These are phyloP conservation scores for Lipomyces orientalis DNA, from an alignment of 805 yeast genomes.

Conservation along the genomic window DNA sequence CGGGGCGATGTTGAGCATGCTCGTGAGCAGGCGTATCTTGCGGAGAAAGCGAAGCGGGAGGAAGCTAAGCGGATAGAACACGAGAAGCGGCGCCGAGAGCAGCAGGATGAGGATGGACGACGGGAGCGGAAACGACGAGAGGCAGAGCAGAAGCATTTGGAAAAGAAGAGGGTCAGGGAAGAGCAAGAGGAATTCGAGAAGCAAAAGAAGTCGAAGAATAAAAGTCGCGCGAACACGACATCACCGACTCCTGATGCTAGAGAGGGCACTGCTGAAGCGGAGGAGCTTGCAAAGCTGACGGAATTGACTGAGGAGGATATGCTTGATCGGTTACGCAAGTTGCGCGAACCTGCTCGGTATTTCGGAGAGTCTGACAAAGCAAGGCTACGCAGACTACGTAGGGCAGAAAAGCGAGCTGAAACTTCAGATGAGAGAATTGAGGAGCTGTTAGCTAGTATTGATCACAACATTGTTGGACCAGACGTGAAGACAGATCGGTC, in stretches of 20 bases:
- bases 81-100: slow-evolving; percentile 46
- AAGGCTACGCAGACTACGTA: slow-evolving; percentile 36
- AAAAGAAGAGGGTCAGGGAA: slow-evolving; percentile 36
- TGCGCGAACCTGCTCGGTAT: slow-evolving; percentile 39
- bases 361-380: slow-evolving; percentile 40
- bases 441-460: slow-evolving; percentile 42
- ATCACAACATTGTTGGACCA: slow-evolving; percentile 38
- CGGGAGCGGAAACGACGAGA: slow-evolving; percentile 35
- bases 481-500: slow-evolving; percentile 47
- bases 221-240: neutral
- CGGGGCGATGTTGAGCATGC: slow-evolving; percentile 37
- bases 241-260: neutral
- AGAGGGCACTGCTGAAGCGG: neutral
- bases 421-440: slow-evolving; percentile 35
- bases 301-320: slow-evolving; percentile 43
- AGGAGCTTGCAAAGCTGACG: neutral
- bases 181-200: slow-evolving; percentile 38
- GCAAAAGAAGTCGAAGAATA: slow-evolving; percentile 24
- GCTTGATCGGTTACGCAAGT: slow-evolving; percentile 38
- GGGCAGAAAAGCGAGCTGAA: slow-evolving; percentile 35
- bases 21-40: slow-evolving; percentile 32
- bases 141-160: slow-evolving; percentile 38
- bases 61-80: slow-evolving; percentile 27
- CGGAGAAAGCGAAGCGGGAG: slow-evolving; percentile 37
- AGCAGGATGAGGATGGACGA: slow-evolving; percentile 35